Conservation (phyloP, 345 rosid genomes). For the Stellera chamaejasme region DNA sequence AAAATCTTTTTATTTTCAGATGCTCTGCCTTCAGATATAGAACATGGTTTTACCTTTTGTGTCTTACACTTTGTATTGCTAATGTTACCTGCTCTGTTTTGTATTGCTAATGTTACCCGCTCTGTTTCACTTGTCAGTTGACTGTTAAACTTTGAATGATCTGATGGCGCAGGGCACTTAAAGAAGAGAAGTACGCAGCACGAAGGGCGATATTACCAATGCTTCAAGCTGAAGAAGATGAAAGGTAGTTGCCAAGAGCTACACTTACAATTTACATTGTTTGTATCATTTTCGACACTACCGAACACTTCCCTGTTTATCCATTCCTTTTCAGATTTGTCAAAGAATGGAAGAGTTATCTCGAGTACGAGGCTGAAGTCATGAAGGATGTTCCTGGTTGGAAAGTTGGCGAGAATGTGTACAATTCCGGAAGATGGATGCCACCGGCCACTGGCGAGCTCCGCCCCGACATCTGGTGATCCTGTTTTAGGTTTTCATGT, state of each 20-base stretch:
- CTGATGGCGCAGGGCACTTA: conserved; percentile 58
- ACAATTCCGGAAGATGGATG: conserved; percentile 95
- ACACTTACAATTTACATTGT: not conserved
- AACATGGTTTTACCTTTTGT: too few relatives aligned
- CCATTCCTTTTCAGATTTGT: conserved; percentile 49
- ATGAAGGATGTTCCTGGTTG: conserved; percentile 99
- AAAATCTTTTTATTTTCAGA: too few relatives aligned
- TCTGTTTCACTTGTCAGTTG: not conserved
- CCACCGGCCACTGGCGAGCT: conserved; percentile 99
- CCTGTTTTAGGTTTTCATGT: not conserved
- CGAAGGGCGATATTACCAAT: conserved; percentile 80
- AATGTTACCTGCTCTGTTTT: not conserved
- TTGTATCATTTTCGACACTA: too few relatives aligned
- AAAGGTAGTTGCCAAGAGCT: conserved; percentile 40
- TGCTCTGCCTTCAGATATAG: too few relatives aligned
- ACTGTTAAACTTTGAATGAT: not conserved
- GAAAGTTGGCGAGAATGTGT: conserved; percentile 95
- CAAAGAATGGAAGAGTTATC: conserved; percentile 93
- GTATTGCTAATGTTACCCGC: too few relatives aligned
- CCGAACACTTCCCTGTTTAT: not conserved
- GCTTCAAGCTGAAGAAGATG: conserved; percentile 99
- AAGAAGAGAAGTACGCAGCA: conserved; percentile 93
- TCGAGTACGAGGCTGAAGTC: conserved; percentile 95
- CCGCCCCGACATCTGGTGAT: conserved; percentile 97
- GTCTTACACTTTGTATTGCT: too few relatives aligned